Conservation (phyloP, 768 basidiomycete genomes). For the Hericium coralloides region DNA sequence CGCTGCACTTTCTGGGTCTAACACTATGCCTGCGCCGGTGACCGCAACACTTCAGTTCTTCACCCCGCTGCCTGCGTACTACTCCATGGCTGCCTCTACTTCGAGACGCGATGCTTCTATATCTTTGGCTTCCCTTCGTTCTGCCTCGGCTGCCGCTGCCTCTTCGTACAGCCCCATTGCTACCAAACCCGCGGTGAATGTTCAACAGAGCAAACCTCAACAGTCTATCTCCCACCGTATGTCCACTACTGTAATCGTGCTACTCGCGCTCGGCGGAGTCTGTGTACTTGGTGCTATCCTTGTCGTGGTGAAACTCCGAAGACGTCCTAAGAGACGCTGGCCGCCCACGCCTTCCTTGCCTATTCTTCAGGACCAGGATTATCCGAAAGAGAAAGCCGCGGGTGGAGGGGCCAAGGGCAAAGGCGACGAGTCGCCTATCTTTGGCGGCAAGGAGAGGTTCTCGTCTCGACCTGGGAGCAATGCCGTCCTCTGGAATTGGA, state of each 20-base stretch:
- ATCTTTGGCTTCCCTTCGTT: not conserved
- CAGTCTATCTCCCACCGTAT: conserved; percentile 25
- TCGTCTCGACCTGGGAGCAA: conserved; percentile 32
- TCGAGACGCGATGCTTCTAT: not conserved
- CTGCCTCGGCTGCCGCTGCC: conserved; percentile 1
- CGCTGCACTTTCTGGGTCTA: not conserved
- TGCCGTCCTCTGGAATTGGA: conserved; percentile 40
- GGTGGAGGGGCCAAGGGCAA: no score
- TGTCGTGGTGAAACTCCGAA: conserved; percentile 38
- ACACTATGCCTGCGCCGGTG: not conserved
- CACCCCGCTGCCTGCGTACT: conserved; percentile 10
- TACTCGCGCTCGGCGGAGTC: conserved; percentile 44
- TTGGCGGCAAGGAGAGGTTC: conserved; percentile 66
- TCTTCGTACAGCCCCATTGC: not conserved
- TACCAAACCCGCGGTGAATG: not conserved
- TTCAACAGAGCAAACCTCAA: not conserved
- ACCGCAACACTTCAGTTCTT: conserved; percentile 15
- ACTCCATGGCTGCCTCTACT: not conserved
- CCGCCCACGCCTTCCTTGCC: conserved; percentile 70
- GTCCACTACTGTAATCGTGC: conserved; percentile 39
- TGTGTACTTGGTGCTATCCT: conserved; percentile 40
- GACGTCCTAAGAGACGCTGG: conserved; percentile 40
- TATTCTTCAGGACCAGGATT: conserved; percentile 49
- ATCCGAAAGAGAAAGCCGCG: conserved; percentile 33
- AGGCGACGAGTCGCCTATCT: conserved; percentile 56